Percentiles rank a stretch among this genome's conserved stretches.
phyloP scores from a whole-genome alignment of 1,139 yeast species.

The Yamadazyma membranifaciens region DNA sequence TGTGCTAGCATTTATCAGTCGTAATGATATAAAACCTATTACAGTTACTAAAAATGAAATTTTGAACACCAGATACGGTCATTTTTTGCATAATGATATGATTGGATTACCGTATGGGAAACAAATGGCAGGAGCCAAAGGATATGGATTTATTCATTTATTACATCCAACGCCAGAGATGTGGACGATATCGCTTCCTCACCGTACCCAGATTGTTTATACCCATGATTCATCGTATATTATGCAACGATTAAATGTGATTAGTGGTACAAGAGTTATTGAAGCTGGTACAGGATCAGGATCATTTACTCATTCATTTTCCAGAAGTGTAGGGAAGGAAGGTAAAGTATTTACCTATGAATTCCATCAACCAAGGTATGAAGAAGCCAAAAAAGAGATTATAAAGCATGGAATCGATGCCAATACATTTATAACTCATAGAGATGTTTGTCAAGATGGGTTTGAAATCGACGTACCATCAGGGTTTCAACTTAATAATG shows the following conservation, averaged over 20 bases:
- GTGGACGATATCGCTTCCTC: conserved; percentile 94
- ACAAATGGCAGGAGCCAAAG: conserved; percentile 77
- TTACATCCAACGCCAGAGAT: conserved; percentile 92
- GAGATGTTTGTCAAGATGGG: conserved; percentile 92
- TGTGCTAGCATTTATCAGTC: conserved; percentile 79
- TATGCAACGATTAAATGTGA: conserved; percentile 72
- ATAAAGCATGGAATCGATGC: conserved; percentile 61
- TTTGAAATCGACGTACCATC: conserved; percentile 54
- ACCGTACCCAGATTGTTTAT: conserved; percentile 95
- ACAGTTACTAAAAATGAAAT: conserved; percentile 55
- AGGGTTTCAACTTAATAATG: conserved; percentile 19
- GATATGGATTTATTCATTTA: conserved; percentile 84
- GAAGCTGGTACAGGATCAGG: conserved; percentile 99
- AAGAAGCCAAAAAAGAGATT: conserved; percentile 79
- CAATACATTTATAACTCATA: conserved; percentile 65
- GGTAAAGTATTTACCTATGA: conserved; percentile 84
- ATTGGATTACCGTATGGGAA: conserved; percentile 81
- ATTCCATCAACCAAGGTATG: conserved; percentile 81
- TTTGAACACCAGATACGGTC: conserved; percentile 85
- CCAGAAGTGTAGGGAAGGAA: conserved; percentile 63
- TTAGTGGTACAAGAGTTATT: conserved; percentile 74
- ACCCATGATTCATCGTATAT: conserved; percentile 94
- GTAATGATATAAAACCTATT: conserved; percentile 78
- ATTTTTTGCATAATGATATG: conserved; percentile 79
- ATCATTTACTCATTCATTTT: conserved; percentile 89